Evolutionary conservation across 768 basidiomycete genomes (phyloP), one percentile per base, ranked within the genome.

Genomic region (Termitomyces sp.): DNA sequence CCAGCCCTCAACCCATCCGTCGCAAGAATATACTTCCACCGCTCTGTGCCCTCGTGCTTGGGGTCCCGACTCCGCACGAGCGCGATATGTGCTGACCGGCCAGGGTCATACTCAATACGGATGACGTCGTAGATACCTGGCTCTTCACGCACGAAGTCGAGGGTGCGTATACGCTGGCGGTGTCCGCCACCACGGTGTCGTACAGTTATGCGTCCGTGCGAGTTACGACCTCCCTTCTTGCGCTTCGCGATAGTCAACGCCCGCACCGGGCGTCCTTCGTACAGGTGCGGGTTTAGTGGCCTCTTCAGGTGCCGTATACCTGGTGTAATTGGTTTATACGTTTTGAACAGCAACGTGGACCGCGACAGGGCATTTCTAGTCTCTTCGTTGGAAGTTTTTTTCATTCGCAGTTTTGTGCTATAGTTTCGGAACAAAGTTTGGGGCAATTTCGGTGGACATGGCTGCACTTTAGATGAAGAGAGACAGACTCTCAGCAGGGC

Each of bases 21-120:
- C 2, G 97, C 94, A 44, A 98, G 74, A 65, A 99, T 94, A 68
- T 99, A 99, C 66, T 85, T 89, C 85, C 89, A 96, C 63, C 75
- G 79, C 58, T 79, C 75, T 58, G 56, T 69, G 1, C 83, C 88
- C 58, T 79, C 75, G 32, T 81, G 77, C 9, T 67, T 68, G 3
- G 77, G 68, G 61, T 84, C 76, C 49, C 86, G 76, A 66, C 83
- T 86, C 67, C 79, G 79, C 66, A 98, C 67, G 58, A 99, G 80
- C 2, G 97, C 96, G 66, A 99, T 96, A 69, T 99, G 97, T 7
- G 91, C 93, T 35, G 87, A 90, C 43, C 97, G 81, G 4, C 90
- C 90, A 0, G 97, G 97, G 75, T 98, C 97, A 66, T 96, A 99
- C 73, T 98, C 97, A 62, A 99, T 91, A 46, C 97, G 82, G 3